Evolutionary conservation across 306 rosid genomes (phyloP), one percentile per base, ranked within the genome.

Genomic region (Crotalaria pallida): DNA sequence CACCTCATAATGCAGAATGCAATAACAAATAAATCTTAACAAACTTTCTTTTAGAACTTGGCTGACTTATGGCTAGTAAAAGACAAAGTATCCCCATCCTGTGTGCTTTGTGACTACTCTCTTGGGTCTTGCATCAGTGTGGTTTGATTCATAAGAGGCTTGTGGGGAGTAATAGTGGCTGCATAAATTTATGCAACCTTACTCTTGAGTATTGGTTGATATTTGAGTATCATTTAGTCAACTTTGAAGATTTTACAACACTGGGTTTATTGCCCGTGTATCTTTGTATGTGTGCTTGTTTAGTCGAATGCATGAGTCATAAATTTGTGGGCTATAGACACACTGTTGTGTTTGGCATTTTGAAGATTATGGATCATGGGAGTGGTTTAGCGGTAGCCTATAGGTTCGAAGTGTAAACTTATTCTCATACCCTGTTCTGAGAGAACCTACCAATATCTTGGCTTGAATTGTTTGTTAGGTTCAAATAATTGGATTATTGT

Each of bases 341-440:
- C 12, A 36, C 2, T 64, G 22, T 15, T 13, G 5, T 9, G 65
- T 3, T 17, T 59, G 12, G 1, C 13, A 0, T 5, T 21, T 1
- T 10, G 67, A 22, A 57, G 58, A 23, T 70, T 51, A 31, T 33
- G 67, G 63, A 63, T 27, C 58, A 22, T 71, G 53, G 38, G 17
- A 60, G 53, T 21, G 10, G 63, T 45, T 47, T 59, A 33, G 33
- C 6, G 55, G 34, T 55, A 23, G n/a, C 49, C 19, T 47, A 36
- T 57, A 56, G 41, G 66, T 75, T 75, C 24, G 23, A 65, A 40
- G 38, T 31, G 31, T 33, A 48, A 45, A 44, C 45, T 65, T 36
- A 3, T 31, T 66, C 11, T 47, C 34, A 17, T 11, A 22, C 31
- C 19, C 6, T 16, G 40, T 48, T 7, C 9, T 2, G 24, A 66